Evolutionary conservation across 2,329 filamentous ascomycete genomes (phyloP), one percentile per base, ranked within the genome.

Genomic region (Aspergillus tubingensis): DNA sequence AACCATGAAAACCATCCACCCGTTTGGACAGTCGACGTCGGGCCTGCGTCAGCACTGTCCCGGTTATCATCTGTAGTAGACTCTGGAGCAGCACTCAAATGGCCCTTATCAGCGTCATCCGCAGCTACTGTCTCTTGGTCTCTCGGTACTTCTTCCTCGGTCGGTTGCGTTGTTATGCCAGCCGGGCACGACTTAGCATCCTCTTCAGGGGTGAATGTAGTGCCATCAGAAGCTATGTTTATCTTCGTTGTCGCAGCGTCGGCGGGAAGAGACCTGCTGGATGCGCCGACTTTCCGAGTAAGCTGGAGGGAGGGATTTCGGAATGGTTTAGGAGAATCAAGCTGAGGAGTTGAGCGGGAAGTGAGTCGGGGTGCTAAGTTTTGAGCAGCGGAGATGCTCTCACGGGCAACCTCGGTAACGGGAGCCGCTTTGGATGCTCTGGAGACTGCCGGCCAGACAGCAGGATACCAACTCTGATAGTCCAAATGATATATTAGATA

Each of bases 391-490:
- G 78, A 79, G 53, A 81, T 81, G 68, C 78, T 82, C 70, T 82
- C 80, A 68, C 76, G 76, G 63, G 79, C 79, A 70, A 82, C 76
- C 72, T 82, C 77, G 60, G 80, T 81, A 67, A 82, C 72, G 53
- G 81, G 77, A 39, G 77, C 74, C 51, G 80, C 78, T 68, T 82
- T 83, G 38, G 74, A 73, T 49, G 70, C 70, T 66, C 75, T 74
- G 39, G 70, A 70, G 54, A 64, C 60, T 23, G 67, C 64, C 41
- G 79, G 78, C 80, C 80, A 82, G 25, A 77, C 76, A 56, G 74
- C 77, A 27, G 74, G 76, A 65, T 81, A 80, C 79, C 79, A 81
- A 55, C 70, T 75, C 74, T 78, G 61, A 27, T 53, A 49, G 36
- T 38, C 47, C 30, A 3, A 54, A 41, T 43, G 23, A 58, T 54